A percentile compares a stretch with the other conserved stretches of the same genome.
Conservation (phyloP, 169 alveolate species). For the Blepharisma undulans region DNA sequence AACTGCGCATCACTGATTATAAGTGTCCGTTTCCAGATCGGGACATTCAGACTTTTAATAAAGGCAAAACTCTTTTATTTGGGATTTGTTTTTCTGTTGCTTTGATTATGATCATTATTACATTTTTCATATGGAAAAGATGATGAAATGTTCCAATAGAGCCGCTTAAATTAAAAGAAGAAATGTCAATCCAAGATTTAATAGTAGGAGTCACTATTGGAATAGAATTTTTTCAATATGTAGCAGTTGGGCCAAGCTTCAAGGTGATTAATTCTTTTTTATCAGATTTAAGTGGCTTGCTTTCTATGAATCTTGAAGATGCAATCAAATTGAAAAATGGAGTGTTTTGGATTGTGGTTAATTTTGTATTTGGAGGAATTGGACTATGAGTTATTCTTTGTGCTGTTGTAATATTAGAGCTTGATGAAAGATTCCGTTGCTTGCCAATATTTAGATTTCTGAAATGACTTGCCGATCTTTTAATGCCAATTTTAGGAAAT, state of each 20-base stretch:
- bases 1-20: neutral
- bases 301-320: neutral
- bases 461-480: neutral
- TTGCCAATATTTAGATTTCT: neutral
- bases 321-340: neutral
- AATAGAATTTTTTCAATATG: slow-evolving; percentile 34
- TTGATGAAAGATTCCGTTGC: neutral
- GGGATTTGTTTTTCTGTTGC: neutral
- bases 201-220: neutral
- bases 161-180: neutral
- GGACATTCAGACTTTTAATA: neutral
- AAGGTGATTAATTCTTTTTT: neutral
- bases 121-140: neutral
- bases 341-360: neutral
- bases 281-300: neutral
- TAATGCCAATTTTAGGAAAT: slow-evolving; percentile 30
- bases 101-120: neutral
- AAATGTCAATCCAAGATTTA: neutral
- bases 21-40: slow-evolving; percentile 38
- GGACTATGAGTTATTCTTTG: neutral
- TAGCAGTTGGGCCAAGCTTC: slow-evolving; percentile 26
- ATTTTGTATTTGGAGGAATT: neutral
- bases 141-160: slow-evolving; percentile 1
- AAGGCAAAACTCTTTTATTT: slow-evolving; percentile 14
- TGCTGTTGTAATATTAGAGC: neutral